These are phyloP conservation scores for Mucuna pruriens DNA, from an alignment of 306 rosid genomes.

Conservation along the genomic window DNA sequence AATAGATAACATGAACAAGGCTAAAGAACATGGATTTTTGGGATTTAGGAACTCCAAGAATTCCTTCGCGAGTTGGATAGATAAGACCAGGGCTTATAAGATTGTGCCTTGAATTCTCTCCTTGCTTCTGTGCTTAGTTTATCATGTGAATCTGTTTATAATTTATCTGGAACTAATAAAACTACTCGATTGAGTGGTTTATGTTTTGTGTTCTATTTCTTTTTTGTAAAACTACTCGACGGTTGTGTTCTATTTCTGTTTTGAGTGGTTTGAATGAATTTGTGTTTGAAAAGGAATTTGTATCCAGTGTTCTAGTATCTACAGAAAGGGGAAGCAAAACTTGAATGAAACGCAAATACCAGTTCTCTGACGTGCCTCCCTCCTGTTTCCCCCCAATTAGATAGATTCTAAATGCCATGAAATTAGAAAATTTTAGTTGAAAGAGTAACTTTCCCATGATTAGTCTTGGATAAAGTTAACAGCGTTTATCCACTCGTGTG, in stretches of 20 bases:
- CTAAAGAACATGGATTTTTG: constrained; percentile 70
- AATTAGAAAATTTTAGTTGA: no score
- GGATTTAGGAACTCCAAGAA: constrained; percentile 78
- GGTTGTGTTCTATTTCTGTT: constrained; percentile 22
- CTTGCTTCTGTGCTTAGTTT: not conserved
- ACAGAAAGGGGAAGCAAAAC: not conserved
- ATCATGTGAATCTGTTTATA: not conserved
- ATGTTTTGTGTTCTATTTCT: constrained; percentile 17
- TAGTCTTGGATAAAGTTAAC: no score
- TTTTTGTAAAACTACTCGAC: not conserved
- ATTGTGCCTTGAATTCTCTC: constrained; percentile 57
- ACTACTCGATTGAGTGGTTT: no score
- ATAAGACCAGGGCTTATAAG: constrained; percentile 55
- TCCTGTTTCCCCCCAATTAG: no score
- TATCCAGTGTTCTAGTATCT: not conserved
- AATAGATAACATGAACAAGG: constrained; percentile 63
- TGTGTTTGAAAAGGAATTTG: not conserved
- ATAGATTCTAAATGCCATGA: no score
- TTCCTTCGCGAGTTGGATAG: constrained; percentile 63
- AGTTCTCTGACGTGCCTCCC: not conserved
- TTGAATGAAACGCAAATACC: not conserved
- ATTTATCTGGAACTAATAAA: not conserved
- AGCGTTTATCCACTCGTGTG: no score
- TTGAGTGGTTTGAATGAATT: not conserved
- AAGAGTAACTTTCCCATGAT: no score